Conservation (phyloP, 2,329 filamentous ascomycete species). For the Mycosphaerella sp. region DNA sequence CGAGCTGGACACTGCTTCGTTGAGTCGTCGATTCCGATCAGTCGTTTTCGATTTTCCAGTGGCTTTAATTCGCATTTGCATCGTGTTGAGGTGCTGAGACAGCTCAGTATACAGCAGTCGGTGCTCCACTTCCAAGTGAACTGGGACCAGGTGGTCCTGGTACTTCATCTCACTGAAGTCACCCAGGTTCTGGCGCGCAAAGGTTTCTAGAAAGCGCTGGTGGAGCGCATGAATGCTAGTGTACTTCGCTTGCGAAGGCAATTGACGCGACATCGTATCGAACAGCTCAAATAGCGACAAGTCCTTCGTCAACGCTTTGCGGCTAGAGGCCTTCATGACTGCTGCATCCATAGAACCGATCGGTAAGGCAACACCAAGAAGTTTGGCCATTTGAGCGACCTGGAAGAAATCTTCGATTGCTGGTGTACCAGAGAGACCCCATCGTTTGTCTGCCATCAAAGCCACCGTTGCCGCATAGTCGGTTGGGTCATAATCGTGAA, state of each 20-base stretch:
- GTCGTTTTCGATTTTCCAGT: constrained; percentile 33
- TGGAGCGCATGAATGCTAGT: constrained; percentile 46
- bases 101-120: constrained; percentile 51
- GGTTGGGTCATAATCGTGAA: constrained; percentile 49
- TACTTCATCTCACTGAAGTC: constrained; percentile 40
- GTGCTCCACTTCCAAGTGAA: constrained; percentile 45
- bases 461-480: constrained; percentile 39
- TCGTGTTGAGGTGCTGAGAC: constrained; percentile 48
- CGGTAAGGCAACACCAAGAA: constrained; percentile 52
- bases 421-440: constrained; percentile 61
- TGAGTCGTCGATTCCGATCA: constrained; percentile 39
- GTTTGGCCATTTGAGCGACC: constrained; percentile 52
- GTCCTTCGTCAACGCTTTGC: constrained; percentile 39
- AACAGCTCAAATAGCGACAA: constrained; percentile 52
- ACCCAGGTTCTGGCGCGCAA: constrained; percentile 43
- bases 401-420: constrained; percentile 53
- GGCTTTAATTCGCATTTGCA: constrained; percentile 45
- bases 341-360: constrained; percentile 47
- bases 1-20: constrained; percentile 43
- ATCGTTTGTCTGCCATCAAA: constrained; percentile 49
- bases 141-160: constrained; percentile 40
- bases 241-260: constrained; percentile 49
- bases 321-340: constrained; percentile 42
- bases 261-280: constrained; percentile 43
- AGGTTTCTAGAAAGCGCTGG: constrained; percentile 51